Base-by-base conservation (phyloP, 257 asterid genomes). In the Primulina eburnea region DNA sequence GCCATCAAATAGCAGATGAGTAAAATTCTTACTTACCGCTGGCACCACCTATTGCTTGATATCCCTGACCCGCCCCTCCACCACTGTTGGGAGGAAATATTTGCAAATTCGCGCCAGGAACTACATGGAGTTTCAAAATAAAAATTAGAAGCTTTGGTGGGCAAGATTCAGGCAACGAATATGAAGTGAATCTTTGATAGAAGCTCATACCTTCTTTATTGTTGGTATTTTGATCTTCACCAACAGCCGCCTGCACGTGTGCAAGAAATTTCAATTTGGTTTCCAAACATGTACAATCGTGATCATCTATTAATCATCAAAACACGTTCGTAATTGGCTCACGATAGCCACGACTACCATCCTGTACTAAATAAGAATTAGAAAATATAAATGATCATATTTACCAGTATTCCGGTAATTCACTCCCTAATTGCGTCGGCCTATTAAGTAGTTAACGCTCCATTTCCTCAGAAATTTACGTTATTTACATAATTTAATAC, bases 91-190 rank as follows among this genome's bases (percentile, higher is more conserved):
- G 96, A 43, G 96, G 96, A 79, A 92, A 89, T 67, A 84, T 85
- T 73, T 88, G 96, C 85, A 88, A 80, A 78, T 87, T 92, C 75
- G 90, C 93, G 71, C 88, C 87, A 72, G 95, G 87, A 76, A 72
- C 97, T 90, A 74, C 79, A 84, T 24, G 74, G 47, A 38, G 60
- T 28, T 32, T 4, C 9, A 37, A 65, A 40, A 73, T 30, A 29
- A 35, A 64, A 55, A 43, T 75, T 40, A 69, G 32, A 66, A 32
- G 56, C 52, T 26, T 32, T 29, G 56, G 7, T 62, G 38, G 20
- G 32, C 62, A 77, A 68, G 12, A 43, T 38, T 64, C 35, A 10
- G 1, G 59, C n/a, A 37, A 59, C 8, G 53, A 64, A 67, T 59
- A 62, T 16, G 73, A 59, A 33, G 66, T 29, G 35, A 60, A 62